Base-by-base conservation (phyloP, 495 filamentous ascomycete species). In the Trichoderma orchidacearum region DNA sequence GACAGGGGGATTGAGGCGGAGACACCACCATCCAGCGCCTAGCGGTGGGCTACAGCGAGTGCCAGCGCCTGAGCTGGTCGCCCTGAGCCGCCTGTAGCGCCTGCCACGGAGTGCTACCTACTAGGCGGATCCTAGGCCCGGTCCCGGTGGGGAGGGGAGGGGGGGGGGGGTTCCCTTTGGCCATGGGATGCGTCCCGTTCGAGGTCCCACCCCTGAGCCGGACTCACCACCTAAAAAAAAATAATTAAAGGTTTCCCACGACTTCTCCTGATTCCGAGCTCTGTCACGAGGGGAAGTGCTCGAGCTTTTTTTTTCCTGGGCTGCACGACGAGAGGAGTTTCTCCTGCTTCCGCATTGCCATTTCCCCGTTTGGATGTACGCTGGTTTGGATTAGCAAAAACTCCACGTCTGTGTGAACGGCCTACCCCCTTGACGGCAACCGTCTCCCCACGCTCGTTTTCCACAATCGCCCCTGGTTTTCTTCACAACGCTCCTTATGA, bases 171-270 rank as follows among this genome's bases (percentile, higher is more conserved):
- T 48, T 48, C 41, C 17, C 27, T 48, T 48, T 48, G 12, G 12
- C 41, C 41, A 23, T 48, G 41, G 41, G 7, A 27, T 4, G 41
- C 41, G 41, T 48, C 41, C 51, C 51, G 51, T n/a, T 32, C 27
- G 27, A 32, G 51, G 51, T 53, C 28, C 48, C 51, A 53, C 51
- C 51, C 51, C 51, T 53, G 51, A 53, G 51, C 30, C 17, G 51
- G 18, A 35, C 28, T 53, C 51, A 30, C 51, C 51, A 48, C 51
- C 51, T 32, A 53, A 31, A 18, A 32, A 53, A 53, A 32, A 53
- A 53, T 30, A 32, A 30, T 53, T 53, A 32, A 53, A 53, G 30
- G 51, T 53, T 32, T 48, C 38, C 41, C 17, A 41, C 41, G 41
- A n/a, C 41, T 48, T 48, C 41, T 48, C 41, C 41, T 48, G 41